Conservation (phyloP, 208 protist genomes). For the Leishmania guyanensis region DNA sequence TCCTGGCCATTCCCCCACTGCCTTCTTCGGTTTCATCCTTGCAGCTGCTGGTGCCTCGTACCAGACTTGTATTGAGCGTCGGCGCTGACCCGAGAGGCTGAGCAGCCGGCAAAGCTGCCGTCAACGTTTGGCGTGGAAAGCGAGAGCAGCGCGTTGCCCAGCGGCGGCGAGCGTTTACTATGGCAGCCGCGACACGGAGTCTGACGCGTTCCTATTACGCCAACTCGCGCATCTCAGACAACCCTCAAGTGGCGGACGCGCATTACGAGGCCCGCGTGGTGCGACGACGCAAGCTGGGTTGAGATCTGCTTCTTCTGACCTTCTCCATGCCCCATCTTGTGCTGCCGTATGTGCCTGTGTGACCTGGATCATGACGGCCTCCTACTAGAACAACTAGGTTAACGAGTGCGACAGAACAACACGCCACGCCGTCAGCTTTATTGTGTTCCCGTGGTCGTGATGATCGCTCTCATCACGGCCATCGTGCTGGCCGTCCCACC, state of each 20-base stretch:
- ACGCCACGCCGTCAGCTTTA: neutral
- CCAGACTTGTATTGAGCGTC: neutral
- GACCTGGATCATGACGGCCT: slow-evolving; percentile 1
- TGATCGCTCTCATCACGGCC: neutral
- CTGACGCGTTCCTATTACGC: slow-evolving; percentile 7
- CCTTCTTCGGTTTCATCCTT: slow-evolving; percentile 10
- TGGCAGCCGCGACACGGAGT: neutral
- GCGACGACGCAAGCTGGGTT: slow-evolving; percentile 1
- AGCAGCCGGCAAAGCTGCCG: neutral
- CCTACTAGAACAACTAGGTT: neutral
- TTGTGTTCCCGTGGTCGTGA: slow-evolving; percentile 8
- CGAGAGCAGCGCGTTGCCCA: neutral
- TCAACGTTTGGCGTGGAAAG: neutral
- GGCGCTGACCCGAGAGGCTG: neutral
- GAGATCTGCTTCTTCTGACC: slow-evolving; percentile 5
- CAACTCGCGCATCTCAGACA: slow-evolving; percentile 1
- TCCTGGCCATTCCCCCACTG: slow-evolving; percentile 2
- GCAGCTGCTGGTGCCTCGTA: slow-evolving; percentile 12
- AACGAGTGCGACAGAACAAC: neutral
- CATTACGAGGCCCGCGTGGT: slow-evolving; percentile 10
- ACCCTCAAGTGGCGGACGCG: neutral
- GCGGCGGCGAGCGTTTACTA: neutral
- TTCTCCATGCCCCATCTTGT: slow-evolving; percentile 20
- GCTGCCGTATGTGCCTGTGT: slow-evolving; percentile 14
- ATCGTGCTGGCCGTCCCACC: slow-evolving; percentile 4